Evolutionary conservation across 1,284 basidiomycete genomes (phyloP).

Genomic region (Singerocomus rubriflavus): DNA sequence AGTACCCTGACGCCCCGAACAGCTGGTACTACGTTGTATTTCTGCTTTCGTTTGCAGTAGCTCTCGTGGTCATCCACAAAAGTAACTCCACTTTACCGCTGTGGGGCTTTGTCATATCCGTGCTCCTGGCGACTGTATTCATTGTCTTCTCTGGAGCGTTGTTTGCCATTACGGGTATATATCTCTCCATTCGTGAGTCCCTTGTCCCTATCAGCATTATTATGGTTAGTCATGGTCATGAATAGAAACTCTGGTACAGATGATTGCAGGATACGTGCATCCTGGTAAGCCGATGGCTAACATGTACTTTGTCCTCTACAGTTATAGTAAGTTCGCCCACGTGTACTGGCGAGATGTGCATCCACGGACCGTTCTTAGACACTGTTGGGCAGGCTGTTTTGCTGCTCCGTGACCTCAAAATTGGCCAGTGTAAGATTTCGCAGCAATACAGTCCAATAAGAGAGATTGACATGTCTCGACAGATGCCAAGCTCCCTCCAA

Average conservation of each 20-base stretch:
- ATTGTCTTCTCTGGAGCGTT: slow-evolving; percentile 49
- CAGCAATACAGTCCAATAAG: slow-evolving; percentile 1
- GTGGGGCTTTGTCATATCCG: slow-evolving; percentile 42
- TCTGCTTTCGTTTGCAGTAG: slow-evolving; percentile 37
- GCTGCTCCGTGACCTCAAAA: slow-evolving; percentile 54
- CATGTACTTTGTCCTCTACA: slow-evolving; percentile 57
- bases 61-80: slow-evolving; percentile 47
- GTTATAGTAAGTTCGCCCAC: slow-evolving; percentile 38
- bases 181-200: slow-evolving; percentile 44
- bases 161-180: slow-evolving; percentile 52
- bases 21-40: slow-evolving; percentile 46
- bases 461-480: not conserved
- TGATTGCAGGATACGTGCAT: slow-evolving; percentile 60
- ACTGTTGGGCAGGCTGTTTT: slow-evolving; percentile 42
- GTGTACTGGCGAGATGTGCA: not conserved
- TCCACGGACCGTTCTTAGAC: slow-evolving; percentile 27
- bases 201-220: not conserved
- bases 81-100: slow-evolving; percentile 51
- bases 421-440: slow-evolving; percentile 49
- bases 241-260: slow-evolving; percentile 42
- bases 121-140: slow-evolving; percentile 39
- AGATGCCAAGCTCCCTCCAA: slow-evolving; percentile 66
- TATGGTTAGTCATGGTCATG: not conserved
- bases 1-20: slow-evolving; percentile 48
- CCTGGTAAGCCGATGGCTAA: slow-evolving; percentile 58